Evolutionary conservation across 106 monocot species (phyloP).

Genomic region (Dioscorea alata): DNA sequence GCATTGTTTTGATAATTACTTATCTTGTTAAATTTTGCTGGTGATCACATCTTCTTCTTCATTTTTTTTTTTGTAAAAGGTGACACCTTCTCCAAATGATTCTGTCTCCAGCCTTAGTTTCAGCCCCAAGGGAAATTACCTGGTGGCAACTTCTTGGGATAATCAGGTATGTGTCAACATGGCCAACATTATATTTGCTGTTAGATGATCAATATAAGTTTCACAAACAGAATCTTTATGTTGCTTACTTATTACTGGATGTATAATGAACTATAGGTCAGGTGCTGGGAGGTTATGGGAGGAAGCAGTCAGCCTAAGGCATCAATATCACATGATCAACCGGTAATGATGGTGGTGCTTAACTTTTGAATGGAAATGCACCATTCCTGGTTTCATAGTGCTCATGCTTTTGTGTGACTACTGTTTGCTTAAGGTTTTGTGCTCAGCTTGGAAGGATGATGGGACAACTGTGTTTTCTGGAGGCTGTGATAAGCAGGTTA

Average conservation of each 20-base stretch:
- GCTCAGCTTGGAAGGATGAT: conserved; percentile 98
- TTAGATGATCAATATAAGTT: not conserved
- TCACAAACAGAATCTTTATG: not conserved
- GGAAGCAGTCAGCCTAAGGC: conserved; percentile 81
- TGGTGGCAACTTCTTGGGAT: conserved; percentile 97
- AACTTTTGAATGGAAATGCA: not conserved
- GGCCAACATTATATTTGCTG: not conserved
- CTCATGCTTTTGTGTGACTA: not conserved
- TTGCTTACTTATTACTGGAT: not conserved
- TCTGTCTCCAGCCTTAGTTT: conserved; percentile 91
- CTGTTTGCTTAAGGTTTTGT: conserved; percentile 53
- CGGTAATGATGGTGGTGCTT: conserved; percentile 39
- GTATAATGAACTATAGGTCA: conserved; percentile 41
- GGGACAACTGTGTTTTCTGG: conserved; percentile 87
- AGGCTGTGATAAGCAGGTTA: conserved; percentile 90
- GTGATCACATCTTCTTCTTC: no score
- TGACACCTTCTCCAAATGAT: conserved; percentile 63
- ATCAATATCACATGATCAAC: conserved; percentile 86
- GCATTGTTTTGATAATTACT: not conserved
- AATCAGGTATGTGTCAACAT: conserved; percentile 54
- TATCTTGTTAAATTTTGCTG: not conserved
- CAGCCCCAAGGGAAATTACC: conserved; percentile 84
- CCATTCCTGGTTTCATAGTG: not conserved
- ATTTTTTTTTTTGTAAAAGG: no score
- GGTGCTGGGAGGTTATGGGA: conserved; percentile 83